Percentiles rank a stretch among this genome's conserved stretches.
phyloP scores from a whole-genome alignment of 2,329 filamentous ascomycete species.

The Sphaceloma murrayae region DNA sequence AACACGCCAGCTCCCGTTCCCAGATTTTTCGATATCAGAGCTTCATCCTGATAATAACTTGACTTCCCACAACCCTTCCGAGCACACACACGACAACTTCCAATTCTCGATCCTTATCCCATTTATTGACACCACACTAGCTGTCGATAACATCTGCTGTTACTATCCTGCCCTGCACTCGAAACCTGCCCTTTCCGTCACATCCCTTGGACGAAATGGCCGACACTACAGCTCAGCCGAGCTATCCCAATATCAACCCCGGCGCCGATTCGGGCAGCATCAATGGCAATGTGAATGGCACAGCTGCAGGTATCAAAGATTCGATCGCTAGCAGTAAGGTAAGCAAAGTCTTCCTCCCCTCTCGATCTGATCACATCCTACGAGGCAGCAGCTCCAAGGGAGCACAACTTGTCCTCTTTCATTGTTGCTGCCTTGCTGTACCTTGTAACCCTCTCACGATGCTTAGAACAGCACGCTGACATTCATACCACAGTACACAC shows the following conservation, averaged over 20 bases:
- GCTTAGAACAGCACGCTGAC: too few species aligned
- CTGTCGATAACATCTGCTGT: too few species aligned
- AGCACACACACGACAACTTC: too few species aligned
- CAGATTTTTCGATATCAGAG: too few species aligned
- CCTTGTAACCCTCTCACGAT: too few species aligned
- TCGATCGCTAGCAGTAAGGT: constrained; percentile 37
- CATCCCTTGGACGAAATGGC: constrained; percentile 17
- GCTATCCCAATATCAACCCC: constrained; percentile 18
- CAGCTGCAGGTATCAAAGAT: constrained; percentile 25
- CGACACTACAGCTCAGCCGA: constrained; percentile 16
- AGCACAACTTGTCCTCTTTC: constrained; percentile 9
- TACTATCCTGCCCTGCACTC: background rate
- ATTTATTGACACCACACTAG: background rate
- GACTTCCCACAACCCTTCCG: too few species aligned
- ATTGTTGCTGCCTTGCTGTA: too few species aligned
- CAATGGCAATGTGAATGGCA: constrained; percentile 7
- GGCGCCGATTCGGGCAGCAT: constrained; percentile 16
- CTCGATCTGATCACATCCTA: constrained; percentile 22
- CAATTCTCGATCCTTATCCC: too few species aligned
- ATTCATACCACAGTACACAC: background rate
- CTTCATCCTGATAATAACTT: too few species aligned
- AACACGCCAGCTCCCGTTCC: constrained; percentile 1
- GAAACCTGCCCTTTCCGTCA: background rate
- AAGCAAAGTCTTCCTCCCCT: constrained; percentile 30
- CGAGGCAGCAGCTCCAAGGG: constrained; percentile 14